Evolutionary conservation across 1,284 basidiomycete species (phyloP), one percentile per base, ranked within the genome.

Genomic region (Pseudozyma hubeiensis): DNA sequence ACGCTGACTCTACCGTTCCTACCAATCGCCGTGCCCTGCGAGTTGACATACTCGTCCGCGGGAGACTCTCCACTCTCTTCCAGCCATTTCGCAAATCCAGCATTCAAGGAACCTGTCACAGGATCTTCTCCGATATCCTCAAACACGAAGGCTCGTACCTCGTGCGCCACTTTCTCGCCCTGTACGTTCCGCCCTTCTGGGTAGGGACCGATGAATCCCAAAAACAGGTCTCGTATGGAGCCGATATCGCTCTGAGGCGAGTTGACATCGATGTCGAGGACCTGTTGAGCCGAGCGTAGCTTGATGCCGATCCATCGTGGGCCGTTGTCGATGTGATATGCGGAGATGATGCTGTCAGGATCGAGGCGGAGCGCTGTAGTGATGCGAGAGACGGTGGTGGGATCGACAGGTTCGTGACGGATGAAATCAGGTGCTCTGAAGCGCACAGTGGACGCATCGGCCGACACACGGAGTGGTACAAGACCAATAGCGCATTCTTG

Each of bases 71-170:
- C 69, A 1, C 66, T 55, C 11, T 40, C 17, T 37, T 73, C 69
- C 4, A 79, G 60, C 77, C 75, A 81, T 33, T 61, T 63, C 17
- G 75, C 77, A 10, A 80, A 56, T 3, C 78, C 78, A 14, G 75
- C 80, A 47, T 78, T 81, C 16, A 81, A 51, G 35, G 76, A 79
- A 14, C 81, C 81, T 0, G 78, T 80, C n/a, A 80, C 78, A 0
- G 81, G 76, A 56, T 81, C 81, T 48, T 81, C 76, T 37, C 55
- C 53, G 14, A 68, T 70, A 17, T 61, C 53, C 3, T 64, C 71
- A 53, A 60, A 68, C 3, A 52, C 56, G 17, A 80, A 72, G 0
- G 75, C 74, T 14, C 81, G 56, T 7, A 78, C 70, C 45, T 81
- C 77, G 35, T 75, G 59, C 13, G 51, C 63, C 30, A 57, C 39